Conservation (phyloP, 2,329 filamentous ascomycete species). For the Dactylonectria macrodidyma region DNA sequence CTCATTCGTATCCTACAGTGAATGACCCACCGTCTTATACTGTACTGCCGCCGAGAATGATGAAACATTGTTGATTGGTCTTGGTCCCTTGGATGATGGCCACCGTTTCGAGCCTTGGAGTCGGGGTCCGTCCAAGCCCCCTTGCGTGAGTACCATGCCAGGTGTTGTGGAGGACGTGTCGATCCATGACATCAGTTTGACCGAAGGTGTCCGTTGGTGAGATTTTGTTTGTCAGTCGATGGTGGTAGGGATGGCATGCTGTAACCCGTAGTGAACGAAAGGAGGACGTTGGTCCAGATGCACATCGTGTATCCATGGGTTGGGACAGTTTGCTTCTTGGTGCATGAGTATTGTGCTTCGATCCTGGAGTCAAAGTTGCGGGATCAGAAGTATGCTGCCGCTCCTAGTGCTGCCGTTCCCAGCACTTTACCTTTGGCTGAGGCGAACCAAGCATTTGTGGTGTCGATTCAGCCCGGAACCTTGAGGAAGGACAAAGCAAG, state of each 20-base stretch:
- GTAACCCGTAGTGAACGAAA: slow-evolving; percentile 27
- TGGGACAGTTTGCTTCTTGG: slow-evolving; percentile 10
- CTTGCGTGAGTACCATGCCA: slow-evolving; percentile 18
- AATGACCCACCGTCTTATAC: slow-evolving; percentile 38
- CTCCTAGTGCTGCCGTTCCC: background rate
- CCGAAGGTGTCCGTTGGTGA: slow-evolving; percentile 34
- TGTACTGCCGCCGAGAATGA: slow-evolving; percentile 31
- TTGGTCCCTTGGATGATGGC: slow-evolving; percentile 30
- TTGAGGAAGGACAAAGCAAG: background rate
- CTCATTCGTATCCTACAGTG: slow-evolving; percentile 30
- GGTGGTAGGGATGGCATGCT: slow-evolving; percentile 29
- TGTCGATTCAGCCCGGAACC: background rate
- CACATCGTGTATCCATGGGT: slow-evolving; percentile 17
- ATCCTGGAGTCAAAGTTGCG: slow-evolving; percentile 11
- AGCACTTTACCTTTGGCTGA: slow-evolving; percentile 12
- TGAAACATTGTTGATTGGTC: slow-evolving; percentile 33
- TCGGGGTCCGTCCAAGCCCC: slow-evolving; percentile 17
- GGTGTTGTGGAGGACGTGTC: slow-evolving; percentile 39
- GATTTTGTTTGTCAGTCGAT: slow-evolving; percentile 38
- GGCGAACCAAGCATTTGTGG: slow-evolving; percentile 19
- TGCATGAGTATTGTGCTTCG: background rate
- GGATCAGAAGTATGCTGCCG: background rate
- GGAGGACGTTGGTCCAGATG: slow-evolving; percentile 20
- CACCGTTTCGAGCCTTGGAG: slow-evolving; percentile 39
- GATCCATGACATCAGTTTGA: slow-evolving; percentile 54